Percentiles rank a stretch among this genome's conserved stretches.
Conservation (phyloP, 495 filamentous ascomycete genomes). For the Neurospora cerealis region DNA sequence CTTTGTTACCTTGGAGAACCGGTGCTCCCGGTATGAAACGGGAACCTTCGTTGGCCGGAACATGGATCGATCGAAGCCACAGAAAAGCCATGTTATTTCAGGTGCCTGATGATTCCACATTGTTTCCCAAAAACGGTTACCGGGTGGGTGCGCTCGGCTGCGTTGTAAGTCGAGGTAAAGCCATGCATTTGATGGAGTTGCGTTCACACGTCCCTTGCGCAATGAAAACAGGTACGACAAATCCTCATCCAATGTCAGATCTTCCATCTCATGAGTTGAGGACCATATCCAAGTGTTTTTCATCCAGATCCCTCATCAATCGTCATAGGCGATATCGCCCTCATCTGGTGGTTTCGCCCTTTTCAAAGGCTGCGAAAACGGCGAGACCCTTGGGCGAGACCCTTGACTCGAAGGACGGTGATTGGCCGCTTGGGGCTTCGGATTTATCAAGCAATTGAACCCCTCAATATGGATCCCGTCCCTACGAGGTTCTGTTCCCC, state of each 20-base stretch:
- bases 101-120: neutral
- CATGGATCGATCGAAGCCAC: neutral
- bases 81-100: neutral
- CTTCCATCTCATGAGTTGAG: neutral
- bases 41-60: neutral
- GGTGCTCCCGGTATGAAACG: neutral
- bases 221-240: neutral
- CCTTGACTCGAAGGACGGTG: neutral
- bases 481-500: neutral
- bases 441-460: neutral
- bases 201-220: neutral
- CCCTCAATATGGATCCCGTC: neutral
- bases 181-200: neutral
- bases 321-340: neutral
- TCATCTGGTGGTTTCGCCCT: neutral
- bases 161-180: neutral
- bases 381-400: neutral
- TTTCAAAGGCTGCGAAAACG: neutral
- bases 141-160: neutral
- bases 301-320: neutral
- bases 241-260: neutral
- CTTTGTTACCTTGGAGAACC: neutral
- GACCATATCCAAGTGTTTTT: neutral
- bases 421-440: neutral
- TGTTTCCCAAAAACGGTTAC: neutral